Base-by-base conservation (phyloP, 352 stramenopile species). In the Pythium oligandrum region DNA sequence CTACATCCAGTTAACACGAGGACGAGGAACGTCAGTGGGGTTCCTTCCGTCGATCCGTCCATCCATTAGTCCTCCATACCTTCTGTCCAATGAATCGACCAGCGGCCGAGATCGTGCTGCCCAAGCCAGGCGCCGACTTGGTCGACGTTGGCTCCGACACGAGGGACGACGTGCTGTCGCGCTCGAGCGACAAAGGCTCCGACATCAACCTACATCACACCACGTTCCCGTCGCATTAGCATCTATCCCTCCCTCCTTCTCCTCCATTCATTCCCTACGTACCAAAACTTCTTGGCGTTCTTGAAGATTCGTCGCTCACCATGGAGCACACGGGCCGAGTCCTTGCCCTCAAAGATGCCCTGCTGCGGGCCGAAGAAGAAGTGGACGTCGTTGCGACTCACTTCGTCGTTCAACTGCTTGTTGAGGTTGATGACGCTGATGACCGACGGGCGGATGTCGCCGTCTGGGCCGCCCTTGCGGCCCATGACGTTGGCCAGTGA, bases 291-390 rank as follows among this genome's bases (percentile, higher is more conserved):
- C 55, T 88, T 88, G 44, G 49, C 63, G 60, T 78, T 92, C 72
- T 95, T 95, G 53, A 88, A 72, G 49, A 95, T 90, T 63, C 88
- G 90, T 61, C 84, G 84, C 62, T 95, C 84, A 47, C 82, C 75
- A 54, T 94, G 84, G 68, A 94, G 88, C 54, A 88, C 83, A 62
- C 81, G 83, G 63, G 81, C 83, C 55, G 78, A 77, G 48, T 90
- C 83, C 44, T 63, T 68, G 57, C 75, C 79, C 30, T 91, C 81
- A 30, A 89, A 90, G 7, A 92, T 74, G 6, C 65, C 68, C 40
- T 83, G 66, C 46, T 86, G 78, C 34, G 83, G 83, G 0, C 83
- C 83, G 56, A 91, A 94, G 66, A 94, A 94, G 2, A 92, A 47
- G 57, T 92, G 81, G 56, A 88, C 69, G 54, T 90, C 78, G 47